Evolutionary conservation across 2,329 filamentous ascomycete genomes (phyloP), one percentile per base, ranked within the genome.

Genomic region (Aspergillus luchuensis): DNA sequence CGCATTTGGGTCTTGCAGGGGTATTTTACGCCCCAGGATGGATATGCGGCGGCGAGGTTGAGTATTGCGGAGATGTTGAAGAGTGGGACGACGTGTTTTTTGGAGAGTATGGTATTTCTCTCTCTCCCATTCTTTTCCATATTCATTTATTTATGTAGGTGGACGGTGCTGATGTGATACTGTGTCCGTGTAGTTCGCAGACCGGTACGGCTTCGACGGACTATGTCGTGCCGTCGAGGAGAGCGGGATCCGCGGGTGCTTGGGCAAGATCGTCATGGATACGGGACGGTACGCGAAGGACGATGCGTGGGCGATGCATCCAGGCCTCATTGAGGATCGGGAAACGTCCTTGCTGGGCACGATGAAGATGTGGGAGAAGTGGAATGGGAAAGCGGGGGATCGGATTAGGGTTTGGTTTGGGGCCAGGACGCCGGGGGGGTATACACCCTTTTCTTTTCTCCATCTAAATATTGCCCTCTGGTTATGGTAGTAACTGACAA

Each of bases 51-150:
- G 5, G 80, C 79, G 2, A 66, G 78, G 5, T 69, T 83, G 53
- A 82, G 77, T 38, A 82, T 83, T 51, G 80, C 77, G 1, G 81
- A 83, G 69, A 82, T 83, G 80, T 70, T 83, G 43, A 77, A 77
- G 65, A 78, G 73, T 8, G 81, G 81, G 1, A 83, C 81, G 10
- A 84, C 81, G 7, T 82, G 79, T 66, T 84, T 84, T 63, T 70
- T 84, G 11, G 81, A 84, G 68, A 81, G 80, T 54, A 82, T 84
- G 81, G 76, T 81, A 57, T 59, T 57, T n/a, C 19, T 48, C 19
- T 28, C 25, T 28, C 7, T 28, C 25, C 25, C 23, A 23, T 23
- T 23, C 23, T 23, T 23, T 23, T 2, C 23, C 23, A 5, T 0
- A 23, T 1, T 23, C 23, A 23, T 1, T 23, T 23, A 23, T 23